Evolutionary conservation across 1,284 basidiomycete species (phyloP).

Genomic region (Malassezia caprae): DNA sequence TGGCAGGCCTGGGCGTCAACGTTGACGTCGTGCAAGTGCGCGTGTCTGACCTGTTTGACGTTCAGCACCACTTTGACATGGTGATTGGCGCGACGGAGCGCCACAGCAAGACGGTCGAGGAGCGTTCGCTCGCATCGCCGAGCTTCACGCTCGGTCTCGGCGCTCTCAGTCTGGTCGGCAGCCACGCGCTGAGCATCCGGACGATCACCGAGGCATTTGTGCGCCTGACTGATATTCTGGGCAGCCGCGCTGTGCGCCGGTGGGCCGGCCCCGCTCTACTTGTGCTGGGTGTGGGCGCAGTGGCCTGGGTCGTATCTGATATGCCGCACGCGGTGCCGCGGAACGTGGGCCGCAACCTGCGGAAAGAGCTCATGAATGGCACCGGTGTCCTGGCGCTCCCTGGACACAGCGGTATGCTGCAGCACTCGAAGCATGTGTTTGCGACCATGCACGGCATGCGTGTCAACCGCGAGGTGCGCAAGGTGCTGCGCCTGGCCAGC

Average conservation of each 20-base stretch:
- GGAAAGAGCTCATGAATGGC: slow-evolving; percentile 23
- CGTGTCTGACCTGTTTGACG: slow-evolving; percentile 73
- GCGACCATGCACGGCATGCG: slow-evolving; percentile 63
- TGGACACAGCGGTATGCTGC: neutral
- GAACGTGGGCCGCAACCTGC: slow-evolving; percentile 52
- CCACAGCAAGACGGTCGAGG: slow-evolving; percentile 28
- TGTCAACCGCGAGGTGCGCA: slow-evolving; percentile 75
- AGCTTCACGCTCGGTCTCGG: slow-evolving; percentile 52
- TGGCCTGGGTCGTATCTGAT: slow-evolving; percentile 75
- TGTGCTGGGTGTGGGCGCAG: slow-evolving; percentile 61
- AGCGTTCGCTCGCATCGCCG: slow-evolving; percentile 34
- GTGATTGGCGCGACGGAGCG: slow-evolving; percentile 53
- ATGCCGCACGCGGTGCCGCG: slow-evolving; percentile 82
- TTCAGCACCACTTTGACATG: slow-evolving; percentile 56
- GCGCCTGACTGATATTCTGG: slow-evolving; percentile 57
- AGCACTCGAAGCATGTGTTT: slow-evolving; percentile 50
- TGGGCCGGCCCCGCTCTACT: slow-evolving; percentile 82
- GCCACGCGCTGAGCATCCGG: slow-evolving; percentile 61
- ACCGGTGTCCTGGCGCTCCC: slow-evolving; percentile 3
- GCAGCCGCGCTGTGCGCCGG: slow-evolving; percentile 68
- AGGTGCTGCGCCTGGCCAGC: slow-evolving; percentile 80
- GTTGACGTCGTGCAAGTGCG: slow-evolving; percentile 46
- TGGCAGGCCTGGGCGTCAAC: slow-evolving; percentile 37
- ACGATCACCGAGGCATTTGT: slow-evolving; percentile 37
- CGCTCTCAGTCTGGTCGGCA: slow-evolving; percentile 75